These are phyloP conservation scores for Brassica nigra DNA, from an alignment of 345 rosid species.

Conservation along the genomic window DNA sequence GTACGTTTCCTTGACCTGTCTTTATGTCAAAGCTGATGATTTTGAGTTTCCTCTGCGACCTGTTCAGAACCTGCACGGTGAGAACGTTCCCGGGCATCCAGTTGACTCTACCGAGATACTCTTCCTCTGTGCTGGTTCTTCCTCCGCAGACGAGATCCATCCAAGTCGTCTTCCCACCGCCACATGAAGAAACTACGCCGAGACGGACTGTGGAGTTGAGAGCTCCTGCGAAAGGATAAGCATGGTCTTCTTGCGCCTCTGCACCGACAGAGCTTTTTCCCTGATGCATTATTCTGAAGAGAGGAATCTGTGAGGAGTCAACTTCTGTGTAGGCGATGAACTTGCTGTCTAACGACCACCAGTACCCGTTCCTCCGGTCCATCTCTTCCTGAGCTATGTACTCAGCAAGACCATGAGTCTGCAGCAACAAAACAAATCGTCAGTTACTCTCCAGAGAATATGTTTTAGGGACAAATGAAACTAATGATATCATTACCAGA, in stretches of 20 bases:
- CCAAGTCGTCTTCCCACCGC: constrained; percentile 80
- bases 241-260: constrained; percentile 91
- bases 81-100: constrained; percentile 87
- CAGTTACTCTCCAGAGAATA: constrained; percentile 25
- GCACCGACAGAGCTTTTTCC: constrained; percentile 78
- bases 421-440: constrained; percentile 36
- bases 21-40: constrained; percentile 67
- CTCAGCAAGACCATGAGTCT: constrained; percentile 99
- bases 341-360: constrained; percentile 98
- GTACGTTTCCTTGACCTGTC: constrained; percentile 63
- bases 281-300: constrained; percentile 95
- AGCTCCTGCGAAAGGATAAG: constrained; percentile 96
- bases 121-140: constrained; percentile 55
- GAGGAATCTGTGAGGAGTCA: constrained; percentile 72
- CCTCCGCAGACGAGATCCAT: constrained; percentile 89
- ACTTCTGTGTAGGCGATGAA: constrained; percentile 82
- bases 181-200: constrained; percentile 78
- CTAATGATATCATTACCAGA: constrained; percentile 42
- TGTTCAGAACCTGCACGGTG: constrained; percentile 69
- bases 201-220: constrained; percentile 80
- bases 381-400: constrained; percentile 99
- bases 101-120: constrained; percentile 81
- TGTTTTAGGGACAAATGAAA: neutral
- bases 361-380: constrained; percentile 91
- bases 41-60: constrained; percentile 72